Percentiles rank a stretch among this genome's conserved stretches.
These are phyloP conservation scores for Bruguiera gymnorhiza DNA, from an alignment of 345 rosid genomes.

Conservation along the genomic window DNA sequence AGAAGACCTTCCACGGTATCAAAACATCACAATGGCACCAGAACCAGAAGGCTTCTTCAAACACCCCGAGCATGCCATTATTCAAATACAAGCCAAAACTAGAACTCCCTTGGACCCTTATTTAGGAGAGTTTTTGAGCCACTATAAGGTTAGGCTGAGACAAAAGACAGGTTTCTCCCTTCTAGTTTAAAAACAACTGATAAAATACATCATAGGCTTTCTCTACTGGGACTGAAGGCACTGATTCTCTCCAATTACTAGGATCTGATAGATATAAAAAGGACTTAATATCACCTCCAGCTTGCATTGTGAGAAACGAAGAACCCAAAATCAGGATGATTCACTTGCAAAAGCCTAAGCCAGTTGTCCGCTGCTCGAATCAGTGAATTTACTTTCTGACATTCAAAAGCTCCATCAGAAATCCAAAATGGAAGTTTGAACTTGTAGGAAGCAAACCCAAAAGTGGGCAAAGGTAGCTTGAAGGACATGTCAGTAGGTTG, in stretches of 20 bases:
- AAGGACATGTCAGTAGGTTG: conserved; percentile 23
- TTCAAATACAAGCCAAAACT: neutral
- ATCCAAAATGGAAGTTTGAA: conserved; percentile 75
- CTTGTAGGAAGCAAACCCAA: conserved; percentile 85
- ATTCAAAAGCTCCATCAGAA: conserved; percentile 45
- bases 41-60: conserved; percentile 12
- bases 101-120: neutral
- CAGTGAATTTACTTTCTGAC: conserved; percentile 52
- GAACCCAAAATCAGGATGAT: conserved; percentile 77
- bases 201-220: conserved; percentile 2
- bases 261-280: neutral
- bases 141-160: neutral
- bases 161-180: conserved; percentile 1
- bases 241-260: conserved; percentile 6
- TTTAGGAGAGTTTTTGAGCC: neutral
- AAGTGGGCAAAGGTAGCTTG: conserved; percentile 58
- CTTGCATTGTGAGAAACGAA: conserved; percentile 48
- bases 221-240: conserved; percentile 21
- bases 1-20: conserved; percentile 2
- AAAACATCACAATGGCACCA: neutral
- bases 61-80: neutral
- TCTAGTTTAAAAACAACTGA: neutral
- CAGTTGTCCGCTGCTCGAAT: conserved; percentile 62
- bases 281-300: conserved; percentile 15
- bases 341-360: conserved; percentile 63